These are phyloP conservation scores for Cercospora janseana DNA, from an alignment of 2,329 filamentous ascomycete species.

Conservation along the genomic window DNA sequence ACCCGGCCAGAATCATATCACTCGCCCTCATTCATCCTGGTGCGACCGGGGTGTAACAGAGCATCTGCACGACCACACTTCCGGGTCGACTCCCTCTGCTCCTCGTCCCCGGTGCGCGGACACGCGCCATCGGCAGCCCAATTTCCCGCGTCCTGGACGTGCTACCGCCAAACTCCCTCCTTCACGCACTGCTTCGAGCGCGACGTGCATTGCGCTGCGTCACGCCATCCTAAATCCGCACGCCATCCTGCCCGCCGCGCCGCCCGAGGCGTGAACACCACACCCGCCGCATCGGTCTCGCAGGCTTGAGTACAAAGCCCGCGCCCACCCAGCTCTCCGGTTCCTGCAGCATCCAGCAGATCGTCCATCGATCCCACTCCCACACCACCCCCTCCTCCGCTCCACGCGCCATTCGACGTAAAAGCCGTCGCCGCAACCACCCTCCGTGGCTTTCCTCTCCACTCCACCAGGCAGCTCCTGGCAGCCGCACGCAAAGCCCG, in stretches of 20 bases:
- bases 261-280: slow-evolving; percentile 27
- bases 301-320: slow-evolving; percentile 40
- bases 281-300: slow-evolving; percentile 31
- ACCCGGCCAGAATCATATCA: slow-evolving; percentile 26
- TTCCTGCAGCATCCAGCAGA: slow-evolving; percentile 31
- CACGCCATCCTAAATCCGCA: slow-evolving; percentile 36
- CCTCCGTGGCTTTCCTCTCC: slow-evolving; percentile 37
- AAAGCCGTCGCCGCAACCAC: slow-evolving; percentile 27
- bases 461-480: slow-evolving; percentile 34
- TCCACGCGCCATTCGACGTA: slow-evolving; percentile 10
- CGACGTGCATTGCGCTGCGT: slow-evolving; percentile 46
- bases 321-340: slow-evolving; percentile 35
- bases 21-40: slow-evolving; percentile 31
- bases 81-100: slow-evolving; percentile 43
- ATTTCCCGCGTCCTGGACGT: slow-evolving; percentile 38
- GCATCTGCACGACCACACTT: slow-evolving; percentile 50
- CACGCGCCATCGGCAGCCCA: slow-evolving; percentile 39
- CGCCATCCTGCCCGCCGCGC: slow-evolving; percentile 26
- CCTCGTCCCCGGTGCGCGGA: slow-evolving; percentile 38
- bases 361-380: slow-evolving; percentile 25
- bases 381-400: slow-evolving; percentile 3
- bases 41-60: slow-evolving; percentile 42
- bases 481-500: slow-evolving; percentile 29
- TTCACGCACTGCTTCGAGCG: slow-evolving; percentile 45
- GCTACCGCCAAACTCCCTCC: slow-evolving; percentile 40